Conservation (phyloP, 2,329 filamentous ascomycete species). For the Paracoccidioides lutzii region DNA sequence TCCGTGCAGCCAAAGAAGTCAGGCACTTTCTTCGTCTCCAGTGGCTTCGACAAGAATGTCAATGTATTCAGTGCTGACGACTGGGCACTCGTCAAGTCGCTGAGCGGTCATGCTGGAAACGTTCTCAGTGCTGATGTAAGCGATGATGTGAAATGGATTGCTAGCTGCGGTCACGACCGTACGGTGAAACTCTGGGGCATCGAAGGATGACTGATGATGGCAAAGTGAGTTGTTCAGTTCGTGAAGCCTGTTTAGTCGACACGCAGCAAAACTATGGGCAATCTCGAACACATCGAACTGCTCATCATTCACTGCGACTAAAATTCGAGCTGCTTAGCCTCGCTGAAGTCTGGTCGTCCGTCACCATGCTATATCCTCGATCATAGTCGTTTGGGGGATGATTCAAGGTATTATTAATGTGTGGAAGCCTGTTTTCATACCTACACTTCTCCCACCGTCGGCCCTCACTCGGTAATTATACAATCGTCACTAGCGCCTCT, state of each 20-base stretch:
- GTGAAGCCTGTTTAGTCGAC: background rate
- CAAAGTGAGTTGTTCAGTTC: background rate
- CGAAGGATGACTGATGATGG: constrained; percentile 49
- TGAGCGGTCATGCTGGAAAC: constrained; percentile 83
- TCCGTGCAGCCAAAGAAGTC: constrained; percentile 62
- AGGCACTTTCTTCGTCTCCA: constrained; percentile 80
- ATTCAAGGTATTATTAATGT: background rate
- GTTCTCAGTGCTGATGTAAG: constrained; percentile 86
- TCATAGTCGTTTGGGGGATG: no score
- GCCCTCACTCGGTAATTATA: no score
- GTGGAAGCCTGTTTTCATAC: no score
- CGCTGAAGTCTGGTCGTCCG: background rate
- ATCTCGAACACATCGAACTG: no score
- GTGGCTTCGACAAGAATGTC: constrained; percentile 88
- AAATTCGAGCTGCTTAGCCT: background rate
- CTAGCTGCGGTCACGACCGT: constrained; percentile 83
- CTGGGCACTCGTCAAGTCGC: constrained; percentile 76
- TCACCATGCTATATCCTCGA: background rate
- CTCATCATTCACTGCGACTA: background rate
- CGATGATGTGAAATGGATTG: constrained; percentile 77
- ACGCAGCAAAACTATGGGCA: background rate
- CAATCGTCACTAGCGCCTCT: no score
- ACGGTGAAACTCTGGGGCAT: constrained; percentile 94
- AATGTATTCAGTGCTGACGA: constrained; percentile 95
- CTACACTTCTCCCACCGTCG: no score